phyloP scores from a whole-genome alignment of 768 basidiomycete species.

The Boletellus ananiceps region DNA sequence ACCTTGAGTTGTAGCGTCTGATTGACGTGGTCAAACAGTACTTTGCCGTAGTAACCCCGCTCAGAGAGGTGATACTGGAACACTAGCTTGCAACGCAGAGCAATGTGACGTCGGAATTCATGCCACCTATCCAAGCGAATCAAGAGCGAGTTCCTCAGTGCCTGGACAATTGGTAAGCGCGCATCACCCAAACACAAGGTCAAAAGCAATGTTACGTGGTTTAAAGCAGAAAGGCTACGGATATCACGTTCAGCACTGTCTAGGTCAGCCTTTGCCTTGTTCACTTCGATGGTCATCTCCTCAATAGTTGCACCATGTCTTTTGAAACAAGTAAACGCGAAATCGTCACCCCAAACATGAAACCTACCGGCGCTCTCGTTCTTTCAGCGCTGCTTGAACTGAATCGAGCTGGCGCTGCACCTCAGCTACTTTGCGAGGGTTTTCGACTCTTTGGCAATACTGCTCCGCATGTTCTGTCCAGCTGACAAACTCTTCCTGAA shows the following conservation, averaged over 20 bases:
- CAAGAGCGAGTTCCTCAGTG: slow-evolving; percentile 60
- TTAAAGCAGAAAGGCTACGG: slow-evolving; percentile 57
- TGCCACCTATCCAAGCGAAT: slow-evolving; percentile 74
- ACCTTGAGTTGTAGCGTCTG: slow-evolving; percentile 69
- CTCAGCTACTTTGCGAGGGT: slow-evolving; percentile 51
- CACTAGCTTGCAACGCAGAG: slow-evolving; percentile 78
- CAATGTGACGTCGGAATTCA: slow-evolving; percentile 83
- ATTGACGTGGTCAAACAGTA: slow-evolving; percentile 74
- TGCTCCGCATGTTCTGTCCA: slow-evolving; percentile 64
- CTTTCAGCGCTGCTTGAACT: slow-evolving; percentile 58
- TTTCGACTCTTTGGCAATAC: slow-evolving; percentile 54
- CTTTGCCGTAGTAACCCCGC: slow-evolving; percentile 87
- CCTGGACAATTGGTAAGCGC: slow-evolving; percentile 38
- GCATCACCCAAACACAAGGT: background rate
- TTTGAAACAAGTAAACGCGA: slow-evolving; percentile 3
- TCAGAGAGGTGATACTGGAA: slow-evolving; percentile 80
- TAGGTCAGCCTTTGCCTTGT: slow-evolving; percentile 54
- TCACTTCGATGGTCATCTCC: slow-evolving; percentile 68
- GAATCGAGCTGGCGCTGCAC: slow-evolving; percentile 62
- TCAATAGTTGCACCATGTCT: slow-evolving; percentile 78
- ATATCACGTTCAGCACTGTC: slow-evolving; percentile 60
- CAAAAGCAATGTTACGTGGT: slow-evolving; percentile 46
- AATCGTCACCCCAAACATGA: background rate
- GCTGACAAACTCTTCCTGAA: slow-evolving; percentile 60
- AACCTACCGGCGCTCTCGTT: slow-evolving; percentile 58